Evolutionary conservation across 2,329 filamentous ascomycete genomes (phyloP), one percentile per base, ranked within the genome.

Genomic region (Phyllosticta citrichinensis): DNA sequence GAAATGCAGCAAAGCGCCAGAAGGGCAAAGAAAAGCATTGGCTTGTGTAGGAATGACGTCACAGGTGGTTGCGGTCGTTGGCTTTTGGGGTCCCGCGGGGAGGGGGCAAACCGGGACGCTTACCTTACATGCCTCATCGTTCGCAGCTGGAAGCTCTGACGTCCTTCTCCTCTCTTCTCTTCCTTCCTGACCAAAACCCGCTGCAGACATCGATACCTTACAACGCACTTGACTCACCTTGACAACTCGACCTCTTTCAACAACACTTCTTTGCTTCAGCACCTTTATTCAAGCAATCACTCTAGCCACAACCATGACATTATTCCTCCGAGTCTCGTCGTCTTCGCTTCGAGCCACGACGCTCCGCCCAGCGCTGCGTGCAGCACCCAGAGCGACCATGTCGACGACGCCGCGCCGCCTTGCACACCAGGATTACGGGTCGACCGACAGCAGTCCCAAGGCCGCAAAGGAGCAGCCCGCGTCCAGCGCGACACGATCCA

Each of bases 361-460:
- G 30, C 50, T 61, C n/a, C 55, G 60, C 30, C 60, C 55, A 6
- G 55, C 47, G 5, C 55, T 70, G 33, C 64, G 67, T 17, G 64
- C 65, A 52, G 66, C 68, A 22, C 64, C 68, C 59, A 69, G 68
- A 63, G 66, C 70, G 20, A 65, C 64, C 35, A 55, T 69, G 40
- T 69, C 72, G 56, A 63, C 66, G 33, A 52, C 63, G 33, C 52
- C 61, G 25, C 61, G 56, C 17, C 73, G 72, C 61, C 70, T 72
- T 63, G 74, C 74, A 25, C 67, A 66, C 22, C 65, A 68, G 62
- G 76, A 75, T 68, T 78, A 78, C 64, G 76, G 77, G 65, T 73
- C 70, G 24, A 76, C 74, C 59, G 65, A 70, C 8, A 75, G 75
- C 64, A 73, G 75, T 56, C 75, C 75, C 30, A 66, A 73, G 74